These are phyloP conservation scores for Linderniella brevidens DNA, from an alignment of 257 asterid genomes.

Conservation along the genomic window DNA sequence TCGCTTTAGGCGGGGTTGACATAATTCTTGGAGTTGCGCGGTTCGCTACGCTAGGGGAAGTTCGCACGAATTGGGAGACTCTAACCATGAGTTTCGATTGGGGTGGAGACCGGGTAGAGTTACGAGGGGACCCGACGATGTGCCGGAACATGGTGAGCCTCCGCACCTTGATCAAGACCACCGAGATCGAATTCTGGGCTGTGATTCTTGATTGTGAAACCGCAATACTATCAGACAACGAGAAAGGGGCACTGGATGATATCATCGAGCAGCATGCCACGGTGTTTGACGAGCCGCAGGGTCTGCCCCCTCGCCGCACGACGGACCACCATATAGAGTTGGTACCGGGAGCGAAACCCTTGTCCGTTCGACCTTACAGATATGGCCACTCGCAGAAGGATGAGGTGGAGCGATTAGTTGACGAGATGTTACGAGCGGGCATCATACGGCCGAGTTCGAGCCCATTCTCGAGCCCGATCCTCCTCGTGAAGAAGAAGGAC, in stretches of 20 bases:
- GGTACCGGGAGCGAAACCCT: background rate
- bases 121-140: background rate
- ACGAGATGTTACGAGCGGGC: background rate
- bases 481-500: no score
- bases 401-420: background rate
- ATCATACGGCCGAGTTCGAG: constrained; percentile 3
- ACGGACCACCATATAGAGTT: background rate
- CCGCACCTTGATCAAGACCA: background rate
- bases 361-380: background rate
- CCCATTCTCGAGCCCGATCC: background rate
- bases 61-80: constrained; percentile 1
- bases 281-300: constrained; percentile 2
- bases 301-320: background rate
- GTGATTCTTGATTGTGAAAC: background rate
- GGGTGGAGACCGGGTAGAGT: background rate
- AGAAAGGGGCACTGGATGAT: background rate
- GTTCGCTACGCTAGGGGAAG: background rate
- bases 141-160: background rate
- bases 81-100: background rate
- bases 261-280: background rate
- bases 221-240: background rate
- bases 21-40: background rate
- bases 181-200: background rate
- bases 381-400: constrained; percentile 1
- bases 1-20: no score